Conservation (phyloP, 805 yeast genomes). For the Myxozyma vanderwaltii region DNA sequence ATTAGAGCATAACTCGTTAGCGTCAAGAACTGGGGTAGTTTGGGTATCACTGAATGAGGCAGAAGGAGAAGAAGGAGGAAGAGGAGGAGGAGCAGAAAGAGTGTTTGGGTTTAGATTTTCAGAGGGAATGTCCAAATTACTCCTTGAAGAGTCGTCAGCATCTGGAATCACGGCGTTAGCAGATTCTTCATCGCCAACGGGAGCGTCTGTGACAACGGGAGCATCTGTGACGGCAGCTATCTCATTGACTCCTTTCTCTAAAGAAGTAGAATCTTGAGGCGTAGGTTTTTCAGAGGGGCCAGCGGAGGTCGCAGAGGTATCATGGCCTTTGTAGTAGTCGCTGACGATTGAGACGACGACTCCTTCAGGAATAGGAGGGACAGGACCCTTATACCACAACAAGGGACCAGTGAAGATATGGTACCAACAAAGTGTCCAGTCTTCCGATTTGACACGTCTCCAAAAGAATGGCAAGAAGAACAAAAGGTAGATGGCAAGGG, state of each 20-base stretch:
- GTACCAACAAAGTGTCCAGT: conserved; percentile 65
- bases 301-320: conserved; percentile 33
- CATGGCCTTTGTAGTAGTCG: conserved; percentile 64
- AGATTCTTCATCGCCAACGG: no score
- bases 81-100: no score
- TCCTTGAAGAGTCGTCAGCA: no score
- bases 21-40: not conserved
- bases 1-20: conserved; percentile 16
- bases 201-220: not conserved
- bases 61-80: not conserved
- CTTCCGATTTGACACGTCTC: conserved; percentile 61
- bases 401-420: conserved; percentile 62
- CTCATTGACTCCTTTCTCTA: not conserved
- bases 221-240: not conserved
- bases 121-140: no score
- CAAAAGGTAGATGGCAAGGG: conserved; percentile 53
- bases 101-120: no score
- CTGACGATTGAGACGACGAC: conserved; percentile 48
- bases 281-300: not conserved
- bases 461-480: conserved; percentile 63
- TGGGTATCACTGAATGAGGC: not conserved
- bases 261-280: no score
- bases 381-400: conserved; percentile 57
- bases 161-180: no score
- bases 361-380: conserved; percentile 71